phyloP scores from a whole-genome alignment of 108 stramenopile genomes.

The Nannochloropsis granulata region DNA sequence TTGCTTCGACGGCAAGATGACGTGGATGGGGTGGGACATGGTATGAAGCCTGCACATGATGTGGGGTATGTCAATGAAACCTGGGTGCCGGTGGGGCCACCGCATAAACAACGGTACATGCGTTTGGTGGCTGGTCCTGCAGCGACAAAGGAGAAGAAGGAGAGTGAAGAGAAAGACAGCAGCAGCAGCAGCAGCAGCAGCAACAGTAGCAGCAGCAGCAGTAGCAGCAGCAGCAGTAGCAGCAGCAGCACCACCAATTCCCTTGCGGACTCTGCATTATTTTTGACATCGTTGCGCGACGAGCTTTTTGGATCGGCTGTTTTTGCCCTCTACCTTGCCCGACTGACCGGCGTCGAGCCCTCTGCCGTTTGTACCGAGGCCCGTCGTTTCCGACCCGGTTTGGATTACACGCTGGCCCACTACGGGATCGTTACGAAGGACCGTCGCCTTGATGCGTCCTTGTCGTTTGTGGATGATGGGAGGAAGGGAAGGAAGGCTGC shows the following conservation, averaged over 20 bases:
- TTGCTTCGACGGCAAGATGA: slow-evolving; percentile 32
- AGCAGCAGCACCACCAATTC: not conserved
- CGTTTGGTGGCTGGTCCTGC: not conserved
- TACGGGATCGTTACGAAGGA: slow-evolving; percentile 54
- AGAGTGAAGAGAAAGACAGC: no score
- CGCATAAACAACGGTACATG: slow-evolving; percentile 80
- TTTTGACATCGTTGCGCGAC: slow-evolving; percentile 6
- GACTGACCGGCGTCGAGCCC: slow-evolving; percentile 45
- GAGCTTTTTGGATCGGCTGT: slow-evolving; percentile 45
- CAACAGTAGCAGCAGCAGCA: no score
- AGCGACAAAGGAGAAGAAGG: no score
- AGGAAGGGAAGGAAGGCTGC: slow-evolving; percentile 45
- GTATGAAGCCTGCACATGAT: slow-evolving; percentile 46
- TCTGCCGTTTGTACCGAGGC: slow-evolving; percentile 25
- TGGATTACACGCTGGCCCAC: slow-evolving; percentile 93
- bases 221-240: not conserved
- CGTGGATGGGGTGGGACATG: slow-evolving; percentile 40
- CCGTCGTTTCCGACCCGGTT: slow-evolving; percentile 78
- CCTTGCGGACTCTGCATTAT: not conserved
- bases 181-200: no score
- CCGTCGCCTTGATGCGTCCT: slow-evolving; percentile 66
- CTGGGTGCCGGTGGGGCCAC: slow-evolving; percentile 73
- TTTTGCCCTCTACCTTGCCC: slow-evolving; percentile 46
- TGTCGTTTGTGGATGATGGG: slow-evolving; percentile 51
- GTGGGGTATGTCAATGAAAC: slow-evolving; percentile 42